These are phyloP conservation scores for Aureobasidium leucospermi DNA, from an alignment of 2,329 filamentous ascomycete species.

Conservation along the genomic window DNA sequence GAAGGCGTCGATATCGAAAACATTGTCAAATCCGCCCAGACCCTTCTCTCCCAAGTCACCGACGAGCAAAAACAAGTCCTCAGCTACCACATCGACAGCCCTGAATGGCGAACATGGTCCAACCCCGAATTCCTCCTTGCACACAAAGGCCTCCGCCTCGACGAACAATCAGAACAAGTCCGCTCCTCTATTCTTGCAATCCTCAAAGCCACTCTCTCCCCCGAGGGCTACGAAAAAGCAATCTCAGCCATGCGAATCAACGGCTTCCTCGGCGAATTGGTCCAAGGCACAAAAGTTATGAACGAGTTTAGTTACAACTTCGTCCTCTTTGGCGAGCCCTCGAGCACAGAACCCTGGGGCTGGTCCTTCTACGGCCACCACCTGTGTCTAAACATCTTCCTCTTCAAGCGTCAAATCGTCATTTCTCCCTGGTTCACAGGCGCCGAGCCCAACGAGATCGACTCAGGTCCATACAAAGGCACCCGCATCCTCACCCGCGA, in stretches of 20 bases:
- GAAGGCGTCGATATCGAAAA: slow-evolving; percentile 53
- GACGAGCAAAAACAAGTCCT: slow-evolving; percentile 43
- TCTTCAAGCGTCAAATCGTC: slow-evolving; percentile 58
- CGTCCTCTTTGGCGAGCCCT: slow-evolving; percentile 59
- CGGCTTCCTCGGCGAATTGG: slow-evolving; percentile 64
- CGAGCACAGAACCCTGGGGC: slow-evolving; percentile 55
- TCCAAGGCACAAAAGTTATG: slow-evolving; percentile 54
- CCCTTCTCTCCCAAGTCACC: slow-evolving; percentile 41
- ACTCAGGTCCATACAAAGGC: slow-evolving; percentile 54
- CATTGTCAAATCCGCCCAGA: slow-evolving; percentile 48
- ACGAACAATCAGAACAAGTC: slow-evolving; percentile 47
- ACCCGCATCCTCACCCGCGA: slow-evolving; percentile 60
- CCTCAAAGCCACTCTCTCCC: slow-evolving; percentile 53
- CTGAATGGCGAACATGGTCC: slow-evolving; percentile 63
- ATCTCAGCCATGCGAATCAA: slow-evolving; percentile 65
- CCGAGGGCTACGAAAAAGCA: slow-evolving; percentile 66
- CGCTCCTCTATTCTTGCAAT: slow-evolving; percentile 48
- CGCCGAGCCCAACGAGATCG: slow-evolving; percentile 70
- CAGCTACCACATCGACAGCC: slow-evolving; percentile 58
- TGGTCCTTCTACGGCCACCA: slow-evolving; percentile 74
- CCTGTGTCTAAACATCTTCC: slow-evolving; percentile 63
- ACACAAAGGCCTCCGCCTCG: slow-evolving; percentile 62
- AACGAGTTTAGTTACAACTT: slow-evolving; percentile 74
- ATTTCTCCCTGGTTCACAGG: slow-evolving; percentile 71
- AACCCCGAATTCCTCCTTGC: slow-evolving; percentile 69